Base-by-base conservation (phyloP, 1,139 yeast species). In the Pneumocystis oryctolagi region DNA sequence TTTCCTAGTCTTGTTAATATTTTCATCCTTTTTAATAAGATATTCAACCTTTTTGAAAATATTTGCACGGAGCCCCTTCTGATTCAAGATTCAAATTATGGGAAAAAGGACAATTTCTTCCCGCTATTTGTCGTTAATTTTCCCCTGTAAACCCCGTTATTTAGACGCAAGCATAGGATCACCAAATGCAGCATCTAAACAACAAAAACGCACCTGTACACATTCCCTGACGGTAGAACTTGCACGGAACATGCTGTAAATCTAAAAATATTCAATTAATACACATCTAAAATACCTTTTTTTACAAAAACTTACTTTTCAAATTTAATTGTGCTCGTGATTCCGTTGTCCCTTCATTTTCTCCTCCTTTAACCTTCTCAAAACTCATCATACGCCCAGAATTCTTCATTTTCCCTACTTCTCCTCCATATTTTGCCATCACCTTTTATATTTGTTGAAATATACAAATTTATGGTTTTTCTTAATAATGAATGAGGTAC, bases 41-140 rank as follows among this genome's bases (percentile, higher is more conserved):
- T 32, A 9, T 28, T 34, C 18, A 8, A 31, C 58, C 66, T 75
- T 87, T 87, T 71, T 87, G 94, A 73, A 88, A 90, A 73, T 89
- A 90, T 77, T 89, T 89, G 78, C 97, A 90, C 8, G 95, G 95
- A 39, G 86, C 80, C 66, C 81, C 82, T 66, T 85, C 89, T 58
- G 79, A 76, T 20, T 80, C 74, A 2, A 82, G 79, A 63, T 84
- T 88, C 64, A 82, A 74, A 60, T 87, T 81, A 72, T 92, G 97
- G 58, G 95, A 85, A 71, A 92, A 92, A 1, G 97, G 97, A 73
- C 97, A 92, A 1, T 92, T 79, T 64, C 77, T 78, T 14, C 97
- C 97, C 0, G 97, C 55, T 47, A 47, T 14, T 14, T 2, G 18
- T 14, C 1, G 8, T 40, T 14, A 40, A 20, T 9, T 18, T 28